These are phyloP conservation scores for Fusarium duplospermum DNA, from an alignment of 2,329 filamentous ascomycete genomes.

Conservation along the genomic window DNA sequence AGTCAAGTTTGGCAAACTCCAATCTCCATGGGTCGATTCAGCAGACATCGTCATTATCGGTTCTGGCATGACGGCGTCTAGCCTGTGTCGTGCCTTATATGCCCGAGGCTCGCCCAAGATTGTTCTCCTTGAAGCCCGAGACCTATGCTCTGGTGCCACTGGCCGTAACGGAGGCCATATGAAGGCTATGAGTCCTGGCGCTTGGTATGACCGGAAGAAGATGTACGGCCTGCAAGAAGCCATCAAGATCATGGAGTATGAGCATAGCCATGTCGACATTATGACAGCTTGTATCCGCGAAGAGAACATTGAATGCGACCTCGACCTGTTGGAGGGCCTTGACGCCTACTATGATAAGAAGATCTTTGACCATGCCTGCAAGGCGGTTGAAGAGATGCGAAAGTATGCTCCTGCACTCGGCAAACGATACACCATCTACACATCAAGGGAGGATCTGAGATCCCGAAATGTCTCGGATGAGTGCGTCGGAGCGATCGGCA, in stretches of 20 bases:
- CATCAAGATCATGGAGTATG: constrained; percentile 34
- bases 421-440: constrained; percentile 21
- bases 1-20: constrained; percentile 45
- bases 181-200: constrained; percentile 29
- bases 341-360: constrained; percentile 18
- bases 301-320: constrained; percentile 35
- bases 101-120: constrained; percentile 40
- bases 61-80: constrained; percentile 38
- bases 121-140: constrained; percentile 51
- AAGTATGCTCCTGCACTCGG: constrained; percentile 27
- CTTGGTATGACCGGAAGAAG: constrained; percentile 20
- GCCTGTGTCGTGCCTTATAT: constrained; percentile 27
- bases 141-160: constrained; percentile 50
- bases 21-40: constrained; percentile 28
- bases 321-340: constrained; percentile 2
- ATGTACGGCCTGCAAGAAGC: constrained; percentile 40
- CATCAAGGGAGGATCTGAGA: neutral
- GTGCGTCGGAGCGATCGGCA: constrained; percentile 19
- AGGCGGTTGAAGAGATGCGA: constrained; percentile 32
- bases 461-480: constrained; percentile 12
- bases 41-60: constrained; percentile 41
- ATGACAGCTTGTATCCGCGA: constrained; percentile 26
- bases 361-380: constrained; percentile 20
- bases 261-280: constrained; percentile 37
- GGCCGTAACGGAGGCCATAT: constrained; percentile 52